These are phyloP conservation scores for Chlamydomonas schloesseri DNA, from an alignment of 139 green algal species.

Conservation along the genomic window DNA sequence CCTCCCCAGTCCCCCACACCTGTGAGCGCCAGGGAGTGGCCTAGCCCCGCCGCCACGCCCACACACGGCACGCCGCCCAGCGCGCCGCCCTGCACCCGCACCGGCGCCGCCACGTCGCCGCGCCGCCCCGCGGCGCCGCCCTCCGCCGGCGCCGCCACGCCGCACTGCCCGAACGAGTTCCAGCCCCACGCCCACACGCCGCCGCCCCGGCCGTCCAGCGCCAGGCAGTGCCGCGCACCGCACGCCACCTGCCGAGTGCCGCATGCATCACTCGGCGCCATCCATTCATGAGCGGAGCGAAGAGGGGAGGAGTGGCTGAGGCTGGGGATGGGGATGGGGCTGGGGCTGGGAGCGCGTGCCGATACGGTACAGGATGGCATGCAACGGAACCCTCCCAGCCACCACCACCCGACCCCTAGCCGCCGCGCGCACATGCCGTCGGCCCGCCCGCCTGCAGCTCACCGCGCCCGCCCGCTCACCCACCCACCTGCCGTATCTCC, in stretches of 20 bases:
- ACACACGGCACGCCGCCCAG: constrained; percentile 23
- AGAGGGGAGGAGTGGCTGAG: too few relatives aligned
- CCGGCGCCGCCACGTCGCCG: not conserved
- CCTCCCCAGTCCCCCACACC: not conserved
- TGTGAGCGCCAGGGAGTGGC: constrained; percentile 14
- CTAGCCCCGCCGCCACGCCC: constrained; percentile 17
- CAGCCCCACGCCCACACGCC: constrained; percentile 37
- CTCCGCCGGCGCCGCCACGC: not conserved
- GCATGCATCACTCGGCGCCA: too few relatives aligned
- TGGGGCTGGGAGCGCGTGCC: too few relatives aligned
- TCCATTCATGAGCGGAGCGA: too few relatives aligned
- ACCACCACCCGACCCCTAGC: too few relatives aligned
- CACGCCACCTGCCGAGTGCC: constrained; percentile 30
- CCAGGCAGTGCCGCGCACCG: constrained; percentile 32
- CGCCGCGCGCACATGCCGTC: not conserved
- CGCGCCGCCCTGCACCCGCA: not conserved
- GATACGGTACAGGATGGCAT: too few relatives aligned
- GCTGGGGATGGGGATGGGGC: too few relatives aligned
- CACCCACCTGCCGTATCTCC: not conserved
- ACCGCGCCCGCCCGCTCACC: too few relatives aligned
- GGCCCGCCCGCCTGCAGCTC: not conserved
- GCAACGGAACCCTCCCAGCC: too few relatives aligned
- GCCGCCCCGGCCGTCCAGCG: not conserved
- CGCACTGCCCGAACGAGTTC: constrained; percentile 27
- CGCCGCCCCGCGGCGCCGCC: not conserved